Base-by-base conservation (phyloP, 768 basidiomycete species). In the Fomitopsis serialis region DNA sequence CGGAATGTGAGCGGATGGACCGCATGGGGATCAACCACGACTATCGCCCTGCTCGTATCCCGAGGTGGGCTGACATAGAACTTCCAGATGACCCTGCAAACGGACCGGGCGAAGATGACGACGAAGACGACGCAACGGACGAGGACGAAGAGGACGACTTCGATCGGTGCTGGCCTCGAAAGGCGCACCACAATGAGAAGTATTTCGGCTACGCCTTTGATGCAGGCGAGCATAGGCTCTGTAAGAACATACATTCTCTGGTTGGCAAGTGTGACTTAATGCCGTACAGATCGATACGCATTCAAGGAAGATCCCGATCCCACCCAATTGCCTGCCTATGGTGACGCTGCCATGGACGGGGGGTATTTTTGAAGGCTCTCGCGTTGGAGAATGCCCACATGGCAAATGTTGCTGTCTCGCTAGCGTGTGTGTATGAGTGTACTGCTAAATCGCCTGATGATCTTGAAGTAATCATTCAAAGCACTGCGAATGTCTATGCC, bases 131-230 rank as follows among this genome's bases (percentile, higher is more conserved):
- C 6, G 29, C 5, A 2, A 55, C 56, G 15, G 61, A 60, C 9
- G 59, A 66, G 12, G 64, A 63, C 25, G 55, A 57, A 42, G 57
- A 52, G 15, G 60, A 66, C 34, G 55, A 63, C 11, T 60, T 61
- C 24, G 62, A 58, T 29, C 47, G 59, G 48, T 64, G 65, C 34
- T 72, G 72, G 73, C 70, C 71, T 8, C 60, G 55, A 47, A 63
- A 43, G 64, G 63, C 63, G 25, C 55, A 54, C 27, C 66, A 65
- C 40, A 48, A 40, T 34, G 66, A 67, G 55, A 52, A 57, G 50
- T 61, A 67, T 55, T 73, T 69, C 35, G 73, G 71, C 12, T 60
- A 71, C 47, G 50, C 64, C 10, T 71, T 72, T 47, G 73, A 75
- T 52, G 64, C 70, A 1, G 70, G 68, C 11, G 63, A 66, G 2